Evolutionary conservation across 75 land plant genomes (phyloP), one percentile per base, ranked within the genome.

Genomic region (Cryptomeria japonica): DNA sequence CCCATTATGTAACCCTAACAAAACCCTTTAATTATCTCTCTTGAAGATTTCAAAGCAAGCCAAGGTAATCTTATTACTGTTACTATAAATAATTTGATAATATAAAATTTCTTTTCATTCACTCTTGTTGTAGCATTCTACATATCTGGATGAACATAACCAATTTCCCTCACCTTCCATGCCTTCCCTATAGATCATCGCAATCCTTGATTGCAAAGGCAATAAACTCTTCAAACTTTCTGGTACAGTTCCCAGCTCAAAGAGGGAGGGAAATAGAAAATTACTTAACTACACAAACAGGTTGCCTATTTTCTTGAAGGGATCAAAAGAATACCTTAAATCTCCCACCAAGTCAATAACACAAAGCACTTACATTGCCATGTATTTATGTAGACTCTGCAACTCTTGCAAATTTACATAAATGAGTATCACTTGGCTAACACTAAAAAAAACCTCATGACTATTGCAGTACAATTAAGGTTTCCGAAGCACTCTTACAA

Each of bases 261-360:
- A 75, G 34, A 75, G 77, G 77, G 77, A 75, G 77, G 77, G 77
- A 75, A 75, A 75, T 34, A 75, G 34, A 13, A 11, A 75, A 75
- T 34, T 16, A 34, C 37, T 75, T 34, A 34, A 75, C 77, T 32
- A 3, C 77, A 31, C 77, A 75, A 75, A 34, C 16, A 32, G 34
- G 37, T 13, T 75, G 37, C 38, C 34, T 12, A 15, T 75, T 14
- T 8, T 2, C 37, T 32, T 34, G 77, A 75, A 34, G 77, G 77
- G 77, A 75, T 75, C 4, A 14, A 31, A 75, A 75, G 77, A 31
- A 75, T 75, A 75, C 38, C 37, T 75, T 34, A 32, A 32, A 75
- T 64, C 37, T 75, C 77, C 34, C 37, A 75, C 34, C 37, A 75
- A 75, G 77, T 34, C 38, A 75, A 7, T n/a, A 13, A 31, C 9